A percentile compares a stretch with the other conserved stretches of the same genome.
These are phyloP conservation scores for Aspergillus olivimuriae DNA, from an alignment of 495 filamentous ascomycete species.

Conservation along the genomic window DNA sequence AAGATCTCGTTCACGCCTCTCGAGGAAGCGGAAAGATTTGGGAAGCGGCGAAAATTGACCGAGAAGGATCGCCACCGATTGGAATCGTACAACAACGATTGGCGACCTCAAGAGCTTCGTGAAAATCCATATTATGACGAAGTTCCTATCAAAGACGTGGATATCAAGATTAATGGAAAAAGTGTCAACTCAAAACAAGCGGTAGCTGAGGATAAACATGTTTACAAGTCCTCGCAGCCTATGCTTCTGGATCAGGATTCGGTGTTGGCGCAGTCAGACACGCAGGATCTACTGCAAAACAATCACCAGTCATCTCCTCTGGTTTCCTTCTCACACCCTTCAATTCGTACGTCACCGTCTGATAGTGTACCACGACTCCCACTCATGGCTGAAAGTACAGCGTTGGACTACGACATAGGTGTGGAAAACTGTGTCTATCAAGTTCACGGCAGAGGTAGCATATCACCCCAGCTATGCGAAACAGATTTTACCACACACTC, in stretches of 20 bases:
- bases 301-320: neutral
- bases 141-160: slow-evolving; percentile 11
- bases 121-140: slow-evolving; percentile 5
- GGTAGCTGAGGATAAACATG: neutral
- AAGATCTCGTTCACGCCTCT: slow-evolving; percentile 23
- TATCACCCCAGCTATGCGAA: neutral
- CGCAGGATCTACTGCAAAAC: neutral
- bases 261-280: neutral
- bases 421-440: too few relatives aligned
- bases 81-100: slow-evolving; percentile 5
- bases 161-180: slow-evolving; percentile 24
- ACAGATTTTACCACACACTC: neutral
- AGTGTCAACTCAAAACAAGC: slow-evolving; percentile 5
- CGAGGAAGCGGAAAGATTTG: slow-evolving; percentile 29
- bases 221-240: slow-evolving; percentile 25
- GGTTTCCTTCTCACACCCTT: too few relatives aligned
- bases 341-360: neutral
- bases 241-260: slow-evolving; percentile 29
- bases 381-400: neutral
- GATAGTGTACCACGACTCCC: neutral
- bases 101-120: too few relatives aligned
- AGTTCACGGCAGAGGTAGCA: too few relatives aligned
- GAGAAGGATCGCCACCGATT: slow-evolving; percentile 23
- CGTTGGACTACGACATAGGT: too few relatives aligned
- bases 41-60: slow-evolving; percentile 34